Conservation (phyloP, 1,139 yeast species). For the Candida sanyaensis region DNA sequence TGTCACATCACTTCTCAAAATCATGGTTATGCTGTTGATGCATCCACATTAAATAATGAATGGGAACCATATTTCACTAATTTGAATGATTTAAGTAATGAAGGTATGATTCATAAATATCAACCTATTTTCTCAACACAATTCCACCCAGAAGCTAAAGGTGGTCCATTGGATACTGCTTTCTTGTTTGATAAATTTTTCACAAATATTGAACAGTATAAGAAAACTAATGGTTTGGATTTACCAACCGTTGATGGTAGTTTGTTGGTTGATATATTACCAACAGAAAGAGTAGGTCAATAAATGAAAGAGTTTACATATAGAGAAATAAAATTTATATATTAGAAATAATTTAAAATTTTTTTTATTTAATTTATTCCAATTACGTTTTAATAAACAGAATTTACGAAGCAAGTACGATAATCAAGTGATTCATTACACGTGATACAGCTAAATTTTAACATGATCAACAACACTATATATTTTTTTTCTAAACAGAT, state of each 20-base stretch:
- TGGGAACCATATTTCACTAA: constrained; percentile 88
- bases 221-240: constrained; percentile 42
- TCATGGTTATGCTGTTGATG: constrained; percentile 97
- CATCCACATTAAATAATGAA: constrained; percentile 68
- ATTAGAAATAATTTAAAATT: too few species aligned
- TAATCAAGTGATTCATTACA: too few species aligned
- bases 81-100: constrained; percentile 92
- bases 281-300: constrained; percentile 73
- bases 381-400: too few species aligned
- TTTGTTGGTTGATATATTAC: constrained; percentile 75
- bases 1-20: constrained; percentile 98
- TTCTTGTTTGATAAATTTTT: constrained; percentile 90
- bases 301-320: constrained; percentile 13
- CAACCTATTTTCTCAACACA: constrained; percentile 95
- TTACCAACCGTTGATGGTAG: constrained; percentile 50
- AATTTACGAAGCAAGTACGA: too few species aligned
- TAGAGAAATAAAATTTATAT: neutral
- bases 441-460: too few species aligned
- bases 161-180: constrained; percentile 94
- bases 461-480: too few species aligned
- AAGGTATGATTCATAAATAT: constrained; percentile 88
- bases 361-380: too few species aligned
- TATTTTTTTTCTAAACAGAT: too few species aligned
- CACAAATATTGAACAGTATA: constrained; percentile 64
- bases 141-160: constrained; percentile 99